These are phyloP conservation scores for Leccinum sublutescens DNA, from an alignment of 768 basidiomycete genomes.

Conservation along the genomic window DNA sequence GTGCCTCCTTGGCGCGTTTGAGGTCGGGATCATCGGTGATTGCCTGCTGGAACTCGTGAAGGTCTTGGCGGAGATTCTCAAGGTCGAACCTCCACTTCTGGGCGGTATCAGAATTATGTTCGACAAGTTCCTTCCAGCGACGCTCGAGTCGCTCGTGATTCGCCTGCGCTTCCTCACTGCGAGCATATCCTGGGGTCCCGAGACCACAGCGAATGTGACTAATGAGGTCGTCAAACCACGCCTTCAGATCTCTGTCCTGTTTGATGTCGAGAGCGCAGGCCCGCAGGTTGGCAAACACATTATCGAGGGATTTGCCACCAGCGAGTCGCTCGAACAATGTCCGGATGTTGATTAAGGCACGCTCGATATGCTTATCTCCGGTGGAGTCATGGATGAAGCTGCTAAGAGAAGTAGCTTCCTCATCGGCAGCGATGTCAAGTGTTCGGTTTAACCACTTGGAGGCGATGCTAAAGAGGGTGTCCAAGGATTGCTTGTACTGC, in stretches of 20 bases:
- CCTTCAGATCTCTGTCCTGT: slow-evolving; percentile 50
- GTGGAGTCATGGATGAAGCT: slow-evolving; percentile 56
- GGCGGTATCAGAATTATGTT: slow-evolving; percentile 41
- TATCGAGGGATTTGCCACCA: slow-evolving; percentile 45
- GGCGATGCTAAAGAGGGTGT: slow-evolving; percentile 54
- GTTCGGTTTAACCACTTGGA: slow-evolving; percentile 56
- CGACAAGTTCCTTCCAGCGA: slow-evolving; percentile 51
- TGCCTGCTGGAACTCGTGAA: slow-evolving; percentile 43
- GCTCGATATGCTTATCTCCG: slow-evolving; percentile 41
- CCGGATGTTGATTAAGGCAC: slow-evolving; percentile 44
- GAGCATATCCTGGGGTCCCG: slow-evolving; percentile 50
- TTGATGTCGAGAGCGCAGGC: slow-evolving; percentile 48
- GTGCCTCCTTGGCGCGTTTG: slow-evolving; percentile 44
- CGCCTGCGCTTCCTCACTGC: slow-evolving; percentile 43
- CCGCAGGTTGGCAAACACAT: slow-evolving; percentile 42
- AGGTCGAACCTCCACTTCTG: slow-evolving; percentile 54
- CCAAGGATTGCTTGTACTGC: slow-evolving; percentile 54
- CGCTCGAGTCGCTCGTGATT: slow-evolving; percentile 44
- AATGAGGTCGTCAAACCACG: slow-evolving; percentile 57
- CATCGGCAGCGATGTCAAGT: slow-evolving; percentile 48
- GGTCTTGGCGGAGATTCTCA: slow-evolving; percentile 43
- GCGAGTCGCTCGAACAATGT: slow-evolving; percentile 55
- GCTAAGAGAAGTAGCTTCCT: slow-evolving; percentile 45
- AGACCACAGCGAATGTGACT: slow-evolving; percentile 44
- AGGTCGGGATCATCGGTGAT: slow-evolving; percentile 52